Percentiles rank a stretch among this genome's conserved stretches.
Evolutionary conservation across 768 basidiomycete species (phyloP).

Genomic region (Pleurotus ostreatus): DNA sequence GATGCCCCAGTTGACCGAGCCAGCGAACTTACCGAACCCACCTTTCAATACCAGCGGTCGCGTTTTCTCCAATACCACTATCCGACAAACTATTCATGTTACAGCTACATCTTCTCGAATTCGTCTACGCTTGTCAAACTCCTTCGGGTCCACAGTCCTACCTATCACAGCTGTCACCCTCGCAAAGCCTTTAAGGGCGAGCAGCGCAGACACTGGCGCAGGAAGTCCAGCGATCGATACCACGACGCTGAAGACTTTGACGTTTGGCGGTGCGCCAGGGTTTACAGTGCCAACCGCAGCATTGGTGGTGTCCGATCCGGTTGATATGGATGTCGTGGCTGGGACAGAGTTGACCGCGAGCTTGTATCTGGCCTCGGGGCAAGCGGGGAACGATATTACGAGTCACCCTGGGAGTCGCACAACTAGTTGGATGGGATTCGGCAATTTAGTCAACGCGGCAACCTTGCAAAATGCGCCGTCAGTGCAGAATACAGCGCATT

Average conservation of each 20-base stretch:
- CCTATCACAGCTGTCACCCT: slow-evolving; percentile 41
- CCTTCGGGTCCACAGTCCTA: slow-evolving; percentile 38
- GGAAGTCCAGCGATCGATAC: slow-evolving; percentile 28
- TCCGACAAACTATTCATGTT: slow-evolving; percentile 46
- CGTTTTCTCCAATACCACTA: slow-evolving; percentile 42
- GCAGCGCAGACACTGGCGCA: slow-evolving; percentile 26
- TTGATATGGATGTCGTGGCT: slow-evolving; percentile 33
- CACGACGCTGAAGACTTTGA: slow-evolving; percentile 29
- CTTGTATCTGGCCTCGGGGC: slow-evolving; percentile 36
- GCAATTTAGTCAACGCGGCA: slow-evolving; percentile 30
- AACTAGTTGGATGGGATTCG: slow-evolving; percentile 37
- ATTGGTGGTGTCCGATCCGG: slow-evolving; percentile 40
- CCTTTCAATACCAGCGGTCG: slow-evolving; percentile 23
- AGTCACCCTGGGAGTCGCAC: slow-evolving; percentile 48
- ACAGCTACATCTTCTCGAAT: slow-evolving; percentile 34
- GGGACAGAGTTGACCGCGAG: slow-evolving; percentile 37
- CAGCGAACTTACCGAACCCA: slow-evolving; percentile 28
- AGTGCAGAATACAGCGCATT: slow-evolving; percentile 28
- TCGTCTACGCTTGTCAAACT: slow-evolving; percentile 45
- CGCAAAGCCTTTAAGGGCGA: slow-evolving; percentile 28
- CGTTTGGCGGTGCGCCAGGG: slow-evolving; percentile 39
- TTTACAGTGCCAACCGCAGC: slow-evolving; percentile 41
- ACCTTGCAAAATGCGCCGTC: slow-evolving; percentile 29
- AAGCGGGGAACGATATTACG: slow-evolving; percentile 35
- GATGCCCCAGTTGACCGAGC: slow-evolving; percentile 38